Evolutionary conservation across 139 green algal species (phyloP).

Genomic region (Coelastrella sp.): DNA sequence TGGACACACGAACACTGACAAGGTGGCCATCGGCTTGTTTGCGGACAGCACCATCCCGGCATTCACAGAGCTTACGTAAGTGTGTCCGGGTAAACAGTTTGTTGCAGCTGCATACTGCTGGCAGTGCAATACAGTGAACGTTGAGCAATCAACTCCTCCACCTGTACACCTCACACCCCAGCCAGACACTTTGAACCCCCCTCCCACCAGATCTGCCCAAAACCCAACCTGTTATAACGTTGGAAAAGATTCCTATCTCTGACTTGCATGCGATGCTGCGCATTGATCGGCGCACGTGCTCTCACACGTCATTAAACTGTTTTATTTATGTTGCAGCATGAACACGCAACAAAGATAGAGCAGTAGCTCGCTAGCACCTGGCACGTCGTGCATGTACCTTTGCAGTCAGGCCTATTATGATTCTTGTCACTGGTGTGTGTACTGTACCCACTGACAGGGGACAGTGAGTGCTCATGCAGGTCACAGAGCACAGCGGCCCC

Average conservation of each 20-base stretch:
- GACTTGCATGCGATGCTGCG: background rate
- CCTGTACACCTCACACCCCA: constrained; percentile 46
- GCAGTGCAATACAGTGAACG: constrained; percentile 18
- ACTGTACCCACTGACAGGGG: too few relatives aligned
- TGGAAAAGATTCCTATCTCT: background rate
- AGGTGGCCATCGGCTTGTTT: constrained; percentile 90
- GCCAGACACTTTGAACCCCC: constrained; percentile 41
- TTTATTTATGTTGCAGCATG: too few relatives aligned
- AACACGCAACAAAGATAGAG: too few relatives aligned
- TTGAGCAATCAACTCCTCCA: constrained; percentile 46
- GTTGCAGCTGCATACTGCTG: background rate
- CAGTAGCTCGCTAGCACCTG: too few relatives aligned
- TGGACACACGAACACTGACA: constrained; percentile 65
- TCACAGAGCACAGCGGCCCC: too few relatives aligned
- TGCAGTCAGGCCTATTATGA: too few relatives aligned
- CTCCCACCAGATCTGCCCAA: background rate
- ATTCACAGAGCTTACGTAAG: constrained; percentile 86
- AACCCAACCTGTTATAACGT: background rate
- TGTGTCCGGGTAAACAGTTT: too few relatives aligned
- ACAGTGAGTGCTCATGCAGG: too few relatives aligned
- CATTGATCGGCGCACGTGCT: too few relatives aligned
- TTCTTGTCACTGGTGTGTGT: too few relatives aligned
- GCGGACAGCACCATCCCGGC: constrained; percentile 59
- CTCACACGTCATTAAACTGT: too few relatives aligned
- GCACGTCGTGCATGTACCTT: too few relatives aligned